phyloP scores from a whole-genome alignment of 2,329 filamentous ascomycete genomes.

The Torrubiella hemipterigena region DNA sequence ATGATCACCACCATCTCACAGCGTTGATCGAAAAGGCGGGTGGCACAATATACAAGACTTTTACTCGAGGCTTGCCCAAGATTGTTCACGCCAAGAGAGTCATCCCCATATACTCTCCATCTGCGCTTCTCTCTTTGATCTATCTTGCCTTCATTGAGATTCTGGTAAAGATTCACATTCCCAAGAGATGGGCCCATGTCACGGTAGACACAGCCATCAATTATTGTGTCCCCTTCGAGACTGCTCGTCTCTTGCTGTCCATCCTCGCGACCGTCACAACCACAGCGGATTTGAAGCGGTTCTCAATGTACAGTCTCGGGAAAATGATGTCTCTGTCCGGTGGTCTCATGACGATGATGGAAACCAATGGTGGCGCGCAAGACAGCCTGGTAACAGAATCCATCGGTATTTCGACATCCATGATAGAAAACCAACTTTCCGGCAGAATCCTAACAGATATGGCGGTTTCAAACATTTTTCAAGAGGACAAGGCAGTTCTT shows the following conservation, averaged over 20 bases:
- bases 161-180: not conserved
- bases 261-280: not conserved
- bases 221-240: not conserved
- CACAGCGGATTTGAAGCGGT: not conserved
- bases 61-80: not conserved
- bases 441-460: not conserved
- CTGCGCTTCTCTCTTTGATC: not conserved
- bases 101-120: not conserved
- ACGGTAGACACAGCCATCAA: not conserved
- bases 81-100: not conserved
- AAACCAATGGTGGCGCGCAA: conserved; percentile 1
- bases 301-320: not conserved
- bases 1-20: not conserved
- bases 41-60: not conserved
- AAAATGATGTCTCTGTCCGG: not conserved
- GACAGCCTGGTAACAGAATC: not conserved
- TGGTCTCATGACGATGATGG: conserved; percentile 1
- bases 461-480: not conserved
- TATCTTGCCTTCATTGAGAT: not conserved
- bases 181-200: not conserved
- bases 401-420: not conserved
- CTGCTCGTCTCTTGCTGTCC: not conserved
- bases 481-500: not conserved
- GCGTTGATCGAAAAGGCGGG: not conserved
- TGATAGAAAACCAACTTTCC: not conserved